These are phyloP conservation scores for Gaeumannomyces tritici DNA, from an alignment of 2,329 filamentous ascomycete genomes.

Conservation along the genomic window DNA sequence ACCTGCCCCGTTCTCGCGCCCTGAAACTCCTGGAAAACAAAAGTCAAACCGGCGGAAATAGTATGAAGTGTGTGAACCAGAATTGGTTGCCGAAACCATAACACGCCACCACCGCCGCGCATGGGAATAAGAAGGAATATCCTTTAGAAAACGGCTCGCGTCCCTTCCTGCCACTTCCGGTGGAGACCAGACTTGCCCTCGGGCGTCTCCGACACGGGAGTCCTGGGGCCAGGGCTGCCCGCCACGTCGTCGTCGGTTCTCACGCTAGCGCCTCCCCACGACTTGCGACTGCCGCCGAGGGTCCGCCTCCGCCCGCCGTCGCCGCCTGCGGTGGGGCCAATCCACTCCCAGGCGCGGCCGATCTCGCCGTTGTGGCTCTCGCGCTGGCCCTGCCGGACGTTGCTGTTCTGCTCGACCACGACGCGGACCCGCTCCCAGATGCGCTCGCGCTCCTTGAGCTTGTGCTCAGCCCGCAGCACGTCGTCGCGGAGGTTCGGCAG, in stretches of 20 bases:
- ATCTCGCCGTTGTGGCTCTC: conserved; percentile 57
- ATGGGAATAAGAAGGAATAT: neutral
- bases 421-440: conserved; percentile 76
- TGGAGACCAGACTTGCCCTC: conserved; percentile 15
- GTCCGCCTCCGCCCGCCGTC: conserved; percentile 29
- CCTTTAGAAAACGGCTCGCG: conserved; percentile 23
- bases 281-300: conserved; percentile 37
- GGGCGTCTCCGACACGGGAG: neutral
- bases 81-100: neutral
- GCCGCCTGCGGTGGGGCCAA: conserved; percentile 43
- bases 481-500: conserved; percentile 88
- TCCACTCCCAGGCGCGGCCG: conserved; percentile 61
- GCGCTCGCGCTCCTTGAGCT: conserved; percentile 62
- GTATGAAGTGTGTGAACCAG: conserved; percentile 2
- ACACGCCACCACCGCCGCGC: neutral
- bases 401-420: conserved; percentile 89
- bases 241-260: conserved; percentile 21
- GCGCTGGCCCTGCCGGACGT: conserved; percentile 69
- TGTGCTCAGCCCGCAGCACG: conserved; percentile 74
- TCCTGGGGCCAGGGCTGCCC: neutral
- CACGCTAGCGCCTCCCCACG: conserved; percentile 27
- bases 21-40: neutral
- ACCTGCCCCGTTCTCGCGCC: neutral
- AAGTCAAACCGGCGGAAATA: neutral
- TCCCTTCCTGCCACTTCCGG: conserved; percentile 27